Percentiles rank a stretch among this genome's conserved stretches.
phyloP scores from a whole-genome alignment of 2,329 filamentous ascomycete species.

The Alternaria ventricosa region DNA sequence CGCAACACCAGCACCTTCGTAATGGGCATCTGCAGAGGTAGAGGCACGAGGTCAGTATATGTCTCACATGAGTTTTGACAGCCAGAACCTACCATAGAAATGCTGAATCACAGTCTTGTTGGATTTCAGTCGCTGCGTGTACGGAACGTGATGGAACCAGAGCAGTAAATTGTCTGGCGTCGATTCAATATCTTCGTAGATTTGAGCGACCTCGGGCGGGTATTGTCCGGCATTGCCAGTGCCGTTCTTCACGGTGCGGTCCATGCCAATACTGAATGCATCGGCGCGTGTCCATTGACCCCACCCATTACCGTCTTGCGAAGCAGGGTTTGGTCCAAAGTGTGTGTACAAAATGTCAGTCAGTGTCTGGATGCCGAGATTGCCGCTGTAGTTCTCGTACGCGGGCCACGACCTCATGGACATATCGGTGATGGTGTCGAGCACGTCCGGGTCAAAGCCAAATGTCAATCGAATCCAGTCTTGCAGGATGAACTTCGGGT shows the following conservation, averaged over 20 bases:
- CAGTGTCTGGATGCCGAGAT: constrained; percentile 72
- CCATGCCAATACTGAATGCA: constrained; percentile 68
- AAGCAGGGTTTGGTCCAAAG: constrained; percentile 71
- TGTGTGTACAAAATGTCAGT: constrained; percentile 72
- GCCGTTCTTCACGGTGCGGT: constrained; percentile 71
- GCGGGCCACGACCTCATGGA: constrained; percentile 73
- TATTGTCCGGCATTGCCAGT: constrained; percentile 72
- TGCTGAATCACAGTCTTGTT: constrained; percentile 73
- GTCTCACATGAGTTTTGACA: no score
- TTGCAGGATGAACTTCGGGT: constrained; percentile 60
- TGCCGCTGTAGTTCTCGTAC: constrained; percentile 74
- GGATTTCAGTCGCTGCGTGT: constrained; percentile 66
- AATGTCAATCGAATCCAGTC: constrained; percentile 76
- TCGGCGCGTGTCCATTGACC: constrained; percentile 76
- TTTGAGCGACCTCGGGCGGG: constrained; percentile 63
- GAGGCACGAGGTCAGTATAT: no score
- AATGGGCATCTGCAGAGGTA: constrained; percentile 59
- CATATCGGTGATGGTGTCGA: constrained; percentile 66
- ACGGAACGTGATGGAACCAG: constrained; percentile 78
- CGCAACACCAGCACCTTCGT: constrained; percentile 64
- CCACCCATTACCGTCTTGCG: constrained; percentile 71
- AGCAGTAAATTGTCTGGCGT: constrained; percentile 72
- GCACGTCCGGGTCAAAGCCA: constrained; percentile 59
- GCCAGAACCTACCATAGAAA: constrained; percentile 55
- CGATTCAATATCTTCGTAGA: constrained; percentile 66